These are phyloP conservation scores for Solanum etuberosum DNA, from an alignment of 257 asterid species.

Conservation along the genomic window DNA sequence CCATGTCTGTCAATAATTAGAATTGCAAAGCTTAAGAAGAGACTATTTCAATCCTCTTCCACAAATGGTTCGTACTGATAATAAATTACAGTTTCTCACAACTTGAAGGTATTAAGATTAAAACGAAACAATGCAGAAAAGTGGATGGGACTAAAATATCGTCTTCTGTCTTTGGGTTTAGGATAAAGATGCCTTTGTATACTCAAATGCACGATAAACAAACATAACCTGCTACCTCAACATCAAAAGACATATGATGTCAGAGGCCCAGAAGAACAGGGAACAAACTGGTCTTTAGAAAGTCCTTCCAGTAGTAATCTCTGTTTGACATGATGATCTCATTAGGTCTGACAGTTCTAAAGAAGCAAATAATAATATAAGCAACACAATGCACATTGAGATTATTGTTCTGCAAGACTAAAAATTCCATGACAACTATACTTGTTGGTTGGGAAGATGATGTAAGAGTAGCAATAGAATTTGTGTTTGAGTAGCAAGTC, in stretches of 20 bases:
- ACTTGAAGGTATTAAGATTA: background rate
- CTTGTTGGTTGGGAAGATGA: background rate
- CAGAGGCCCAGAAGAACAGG: background rate
- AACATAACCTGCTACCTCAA: background rate
- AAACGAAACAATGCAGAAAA: background rate
- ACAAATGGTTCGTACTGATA: background rate
- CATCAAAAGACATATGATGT: background rate
- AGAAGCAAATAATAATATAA: background rate
- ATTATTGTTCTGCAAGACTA: background rate
- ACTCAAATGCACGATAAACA: background rate
- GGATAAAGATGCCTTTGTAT: background rate
- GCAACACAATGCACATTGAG: background rate
- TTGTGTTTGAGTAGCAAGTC: background rate
- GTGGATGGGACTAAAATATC: background rate
- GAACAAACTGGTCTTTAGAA: background rate
- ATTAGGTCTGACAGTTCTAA: background rate
- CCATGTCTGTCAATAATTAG: background rate
- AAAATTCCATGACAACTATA: background rate
- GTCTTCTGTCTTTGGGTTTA: background rate
- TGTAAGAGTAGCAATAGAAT: background rate
- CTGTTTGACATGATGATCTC: background rate
- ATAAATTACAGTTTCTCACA: background rate
- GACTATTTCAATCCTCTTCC: background rate
- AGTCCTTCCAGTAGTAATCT: background rate
- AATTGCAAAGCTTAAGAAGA: background rate